Evolutionary conservation across 176 grass and related monocot genomes (phyloP).

Genomic region (Eleusine coracana): DNA sequence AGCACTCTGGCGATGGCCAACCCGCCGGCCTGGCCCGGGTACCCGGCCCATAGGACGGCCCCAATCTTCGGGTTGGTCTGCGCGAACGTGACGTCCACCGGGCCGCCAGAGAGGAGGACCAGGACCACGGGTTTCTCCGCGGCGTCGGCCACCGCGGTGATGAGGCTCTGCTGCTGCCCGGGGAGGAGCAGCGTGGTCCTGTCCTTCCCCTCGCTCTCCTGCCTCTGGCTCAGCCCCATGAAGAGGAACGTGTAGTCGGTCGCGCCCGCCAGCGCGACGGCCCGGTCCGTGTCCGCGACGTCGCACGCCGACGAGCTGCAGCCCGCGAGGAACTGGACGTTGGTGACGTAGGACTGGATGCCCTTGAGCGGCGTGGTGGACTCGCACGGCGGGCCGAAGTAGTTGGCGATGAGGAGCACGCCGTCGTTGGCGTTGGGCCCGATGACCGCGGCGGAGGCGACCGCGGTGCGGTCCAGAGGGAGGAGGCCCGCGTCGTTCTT

Average conservation of each 20-base stretch:
- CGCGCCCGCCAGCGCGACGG: not conserved
- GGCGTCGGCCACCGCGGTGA: constrained; percentile 53
- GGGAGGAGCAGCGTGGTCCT: constrained; percentile 61
- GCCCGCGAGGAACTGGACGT: constrained; percentile 43
- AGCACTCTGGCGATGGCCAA: constrained; percentile 62
- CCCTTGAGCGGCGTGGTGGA: constrained; percentile 37
- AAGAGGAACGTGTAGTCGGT: constrained; percentile 56
- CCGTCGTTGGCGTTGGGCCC: constrained; percentile 65
- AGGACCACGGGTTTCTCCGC: constrained; percentile 59
- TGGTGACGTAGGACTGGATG: not conserved
- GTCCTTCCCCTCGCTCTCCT: constrained; percentile 70
- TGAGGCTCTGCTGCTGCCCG: constrained; percentile 59
- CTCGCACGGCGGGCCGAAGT: constrained; percentile 64
- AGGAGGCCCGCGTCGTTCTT: constrained; percentile 58
- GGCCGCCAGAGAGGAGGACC: constrained; percentile 68
- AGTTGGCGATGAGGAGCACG: constrained; percentile 55
- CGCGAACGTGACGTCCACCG: constrained; percentile 65
- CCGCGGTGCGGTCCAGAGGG: constrained; percentile 28
- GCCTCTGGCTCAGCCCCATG: constrained; percentile 59
- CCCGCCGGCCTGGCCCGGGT: constrained; percentile 67
- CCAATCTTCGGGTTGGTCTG: constrained; percentile 55
- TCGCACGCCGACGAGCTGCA: constrained; percentile 39
- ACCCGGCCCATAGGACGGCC: constrained; percentile 66
- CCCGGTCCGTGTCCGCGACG: constrained; percentile 10
- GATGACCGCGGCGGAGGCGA: constrained; percentile 50